Base-by-base conservation (phyloP, 2,329 filamentous ascomycete species). In the Neoscytalidium dimidiatum region DNA sequence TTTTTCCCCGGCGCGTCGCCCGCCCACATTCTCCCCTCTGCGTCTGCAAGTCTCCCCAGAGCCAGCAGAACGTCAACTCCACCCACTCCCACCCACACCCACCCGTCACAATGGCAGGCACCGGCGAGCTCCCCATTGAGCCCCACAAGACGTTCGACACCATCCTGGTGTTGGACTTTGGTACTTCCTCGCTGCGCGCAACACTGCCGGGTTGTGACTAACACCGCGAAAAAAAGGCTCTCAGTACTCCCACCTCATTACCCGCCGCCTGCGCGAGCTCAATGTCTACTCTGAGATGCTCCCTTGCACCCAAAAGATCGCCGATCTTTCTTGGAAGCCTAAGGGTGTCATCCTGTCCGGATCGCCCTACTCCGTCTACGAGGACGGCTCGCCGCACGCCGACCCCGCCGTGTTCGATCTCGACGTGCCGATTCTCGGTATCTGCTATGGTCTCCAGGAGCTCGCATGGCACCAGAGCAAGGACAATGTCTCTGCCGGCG, bases 281-380 rank as follows among this genome's bases (percentile, higher is more conserved):
- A 90, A 90, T 81, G 86, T 96, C 76, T 97, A 91, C 82, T 88
- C 88, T 67, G 93, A 97, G 81, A 90, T 96, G 89, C 87, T 96
- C 48, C 91, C 91, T 23, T 96, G 93, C 79, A 96, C 90, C 51
- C 88, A 90, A 72, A 94, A 94, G 82, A 79, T 96, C 23, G 81
- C 86, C 6, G 91, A 95, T 64, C 84, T 97, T 35, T 75, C 83
- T 52, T 96, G 86, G 83, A 92, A 88, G 74, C 94, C 94, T 21
- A 91, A 90, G 74, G 94, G 94, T 70, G 88, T 98, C 68, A 90
- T 96, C 64, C 81, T 94, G 9, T 90, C 87, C 8, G 90, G 90
- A 67, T 88, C 90, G 44, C 86, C 86, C 14, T 89, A 86, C 77
- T 94, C 90, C 2, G 94, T 97, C 62, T 97, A 97, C 74, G 91